Evolutionary conservation across 257 asterid species (phyloP).

Genomic region (Rauvolfia tetraphylla): DNA sequence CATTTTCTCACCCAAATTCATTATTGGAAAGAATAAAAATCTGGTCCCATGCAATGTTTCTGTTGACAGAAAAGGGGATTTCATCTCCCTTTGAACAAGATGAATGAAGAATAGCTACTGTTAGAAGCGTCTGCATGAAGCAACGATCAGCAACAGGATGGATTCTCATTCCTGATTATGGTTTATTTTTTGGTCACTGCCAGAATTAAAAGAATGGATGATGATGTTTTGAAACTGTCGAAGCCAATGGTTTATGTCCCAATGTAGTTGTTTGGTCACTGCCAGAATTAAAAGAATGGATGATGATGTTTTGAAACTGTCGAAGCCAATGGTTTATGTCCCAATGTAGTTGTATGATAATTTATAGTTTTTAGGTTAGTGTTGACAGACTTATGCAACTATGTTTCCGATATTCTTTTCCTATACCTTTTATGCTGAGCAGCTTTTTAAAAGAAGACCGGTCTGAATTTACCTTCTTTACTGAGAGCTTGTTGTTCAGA

Average conservation of each 20-base stretch:
- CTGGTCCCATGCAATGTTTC: too few species aligned
- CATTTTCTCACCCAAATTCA: constrained; percentile 3
- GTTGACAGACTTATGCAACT: neutral
- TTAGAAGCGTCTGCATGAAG: neutral
- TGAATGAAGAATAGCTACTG: neutral
- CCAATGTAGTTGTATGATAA: neutral
- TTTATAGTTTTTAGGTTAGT: neutral
- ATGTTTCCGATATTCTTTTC: neutral
- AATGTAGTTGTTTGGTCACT: neutral
- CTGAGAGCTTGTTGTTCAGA: neutral
- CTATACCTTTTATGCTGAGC: neutral
- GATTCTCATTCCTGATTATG: neutral
- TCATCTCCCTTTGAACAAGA: neutral
- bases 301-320: neutral
- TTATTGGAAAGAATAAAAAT: neutral
- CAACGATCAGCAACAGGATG: neutral
- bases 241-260: too few species aligned
- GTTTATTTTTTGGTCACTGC: neutral
- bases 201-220: neutral
- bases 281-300: too few species aligned
- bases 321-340: too few species aligned
- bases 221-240: neutral
- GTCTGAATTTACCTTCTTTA: neutral
- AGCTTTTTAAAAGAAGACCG: neutral
- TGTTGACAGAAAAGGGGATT: neutral